Percentiles rank a stretch among this genome's conserved stretches.
phyloP scores from a whole-genome alignment of 225 moss, liverwort and hornwort genomes.

The Ulota crispa region DNA sequence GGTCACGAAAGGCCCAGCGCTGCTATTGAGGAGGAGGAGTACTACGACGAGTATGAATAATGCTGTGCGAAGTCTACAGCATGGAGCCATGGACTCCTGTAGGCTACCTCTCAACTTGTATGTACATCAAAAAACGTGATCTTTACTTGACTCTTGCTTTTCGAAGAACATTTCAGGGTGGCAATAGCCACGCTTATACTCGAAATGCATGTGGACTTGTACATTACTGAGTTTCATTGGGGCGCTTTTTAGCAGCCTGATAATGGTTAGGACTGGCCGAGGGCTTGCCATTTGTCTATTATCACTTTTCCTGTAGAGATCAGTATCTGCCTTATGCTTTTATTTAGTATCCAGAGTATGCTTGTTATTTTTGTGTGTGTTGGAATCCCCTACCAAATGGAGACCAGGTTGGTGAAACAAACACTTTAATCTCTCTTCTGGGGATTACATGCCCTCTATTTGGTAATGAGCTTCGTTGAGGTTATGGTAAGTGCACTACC shows the following conservation, averaged over 20 bases:
- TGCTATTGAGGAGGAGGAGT: slow-evolving; percentile 30
- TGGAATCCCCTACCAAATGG: no score
- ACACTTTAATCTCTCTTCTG: no score
- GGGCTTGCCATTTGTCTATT: no score
- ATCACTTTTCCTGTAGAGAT: no score
- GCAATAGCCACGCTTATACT: background rate
- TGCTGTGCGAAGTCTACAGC: background rate
- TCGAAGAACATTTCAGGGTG: slow-evolving; percentile 4
- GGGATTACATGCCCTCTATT: no score
- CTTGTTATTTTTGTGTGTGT: no score
- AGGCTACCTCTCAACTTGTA: slow-evolving; percentile 18
- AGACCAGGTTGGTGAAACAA: no score
- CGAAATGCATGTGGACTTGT: slow-evolving; percentile 9
- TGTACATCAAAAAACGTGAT: slow-evolving; percentile 24
- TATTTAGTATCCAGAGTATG: no score
- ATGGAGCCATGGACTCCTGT: background rate
- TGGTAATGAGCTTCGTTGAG: no score
- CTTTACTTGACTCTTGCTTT: background rate
- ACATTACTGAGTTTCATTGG: slow-evolving; percentile 22
- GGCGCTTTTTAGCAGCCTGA: slow-evolving; percentile 21
- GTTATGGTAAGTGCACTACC: no score
- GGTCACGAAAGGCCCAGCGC: slow-evolving; percentile 12
- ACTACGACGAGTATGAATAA: slow-evolving; percentile 48
- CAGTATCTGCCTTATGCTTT: no score
- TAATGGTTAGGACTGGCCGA: slow-evolving; percentile 11